These are phyloP conservation scores for Ascochyta lentis DNA, from an alignment of 2,329 filamentous ascomycete genomes.

Conservation along the genomic window DNA sequence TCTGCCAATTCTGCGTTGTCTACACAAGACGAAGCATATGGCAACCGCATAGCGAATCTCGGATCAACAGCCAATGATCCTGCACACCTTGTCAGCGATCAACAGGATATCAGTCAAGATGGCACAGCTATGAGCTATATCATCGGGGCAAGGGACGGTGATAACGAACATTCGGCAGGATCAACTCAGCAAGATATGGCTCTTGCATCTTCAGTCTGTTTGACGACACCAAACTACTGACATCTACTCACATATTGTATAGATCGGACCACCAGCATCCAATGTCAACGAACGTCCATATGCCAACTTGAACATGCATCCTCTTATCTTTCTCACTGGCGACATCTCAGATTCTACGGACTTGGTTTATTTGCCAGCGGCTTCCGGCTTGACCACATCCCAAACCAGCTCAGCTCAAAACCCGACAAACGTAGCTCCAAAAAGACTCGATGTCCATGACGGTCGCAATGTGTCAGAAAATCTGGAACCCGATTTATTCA, in stretches of 20 bases:
- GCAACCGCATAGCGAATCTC: neutral
- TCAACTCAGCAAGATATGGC: neutral
- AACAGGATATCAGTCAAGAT: neutral
- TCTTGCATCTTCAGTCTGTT: slow-evolving; percentile 1
- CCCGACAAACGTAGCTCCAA: neutral
- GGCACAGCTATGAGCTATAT: too few relatives aligned
- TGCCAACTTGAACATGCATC: neutral
- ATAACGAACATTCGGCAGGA: neutral
- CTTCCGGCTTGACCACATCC: neutral
- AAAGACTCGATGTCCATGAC: neutral
- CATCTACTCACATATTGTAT: neutral
- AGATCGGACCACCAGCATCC: neutral
- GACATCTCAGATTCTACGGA: neutral
- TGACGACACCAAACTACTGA: neutral
- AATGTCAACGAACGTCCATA: neutral
- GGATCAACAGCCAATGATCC: neutral
- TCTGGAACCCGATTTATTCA: neutral
- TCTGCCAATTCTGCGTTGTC: neutral
- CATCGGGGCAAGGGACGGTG: neutral
- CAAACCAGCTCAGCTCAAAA: neutral
- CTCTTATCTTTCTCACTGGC: too few relatives aligned
- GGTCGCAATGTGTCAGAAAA: neutral
- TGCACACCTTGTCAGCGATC: neutral
- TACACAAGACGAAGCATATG: neutral
- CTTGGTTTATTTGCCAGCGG: neutral